Conservation (phyloP, 2,329 filamentous ascomycete genomes). For the Fusarium illudens region DNA sequence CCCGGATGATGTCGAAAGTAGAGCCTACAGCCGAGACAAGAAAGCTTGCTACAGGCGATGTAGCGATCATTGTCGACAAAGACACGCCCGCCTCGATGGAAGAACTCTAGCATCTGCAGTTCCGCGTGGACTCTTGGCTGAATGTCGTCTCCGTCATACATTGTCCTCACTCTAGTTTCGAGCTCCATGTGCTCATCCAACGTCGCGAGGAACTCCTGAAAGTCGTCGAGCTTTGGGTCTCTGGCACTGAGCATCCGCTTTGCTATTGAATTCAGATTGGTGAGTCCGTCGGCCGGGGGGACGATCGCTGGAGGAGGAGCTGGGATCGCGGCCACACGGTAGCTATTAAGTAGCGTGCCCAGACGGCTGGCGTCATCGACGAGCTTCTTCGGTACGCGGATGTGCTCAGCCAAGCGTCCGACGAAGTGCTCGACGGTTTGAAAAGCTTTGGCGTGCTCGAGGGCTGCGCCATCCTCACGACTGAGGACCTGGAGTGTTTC, state of each 20-base stretch:
- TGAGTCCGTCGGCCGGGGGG: slow-evolving; percentile 42
- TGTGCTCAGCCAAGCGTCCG: slow-evolving; percentile 55
- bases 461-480: slow-evolving; percentile 3
- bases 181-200: slow-evolving; percentile 8
- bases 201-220: slow-evolving; percentile 3
- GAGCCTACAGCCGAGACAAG: slow-evolving; percentile 59
- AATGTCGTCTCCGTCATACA: slow-evolving; percentile 25
- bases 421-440: slow-evolving; percentile 50
- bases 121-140: slow-evolving; percentile 39
- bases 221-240: slow-evolving; percentile 5
- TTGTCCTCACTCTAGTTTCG: slow-evolving; percentile 2
- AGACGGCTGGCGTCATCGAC: slow-evolving; percentile 46
- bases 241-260: slow-evolving; percentile 42
- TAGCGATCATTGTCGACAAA: slow-evolving; percentile 54
- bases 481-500: slow-evolving; percentile 15
- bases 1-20: slow-evolving; percentile 55
- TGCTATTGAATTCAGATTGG: slow-evolving; percentile 44
- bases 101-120: slow-evolving; percentile 54
- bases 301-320: slow-evolving; percentile 10
- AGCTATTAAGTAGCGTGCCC: slow-evolving; percentile 43
- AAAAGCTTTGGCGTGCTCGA: slow-evolving; percentile 31
- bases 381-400: slow-evolving; percentile 51
- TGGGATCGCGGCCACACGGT: not conserved
- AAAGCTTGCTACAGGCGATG: slow-evolving; percentile 61
- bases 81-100: slow-evolving; percentile 43